Base-by-base conservation (phyloP, 805 yeast genomes). In the Candida fluviatilis region DNA sequence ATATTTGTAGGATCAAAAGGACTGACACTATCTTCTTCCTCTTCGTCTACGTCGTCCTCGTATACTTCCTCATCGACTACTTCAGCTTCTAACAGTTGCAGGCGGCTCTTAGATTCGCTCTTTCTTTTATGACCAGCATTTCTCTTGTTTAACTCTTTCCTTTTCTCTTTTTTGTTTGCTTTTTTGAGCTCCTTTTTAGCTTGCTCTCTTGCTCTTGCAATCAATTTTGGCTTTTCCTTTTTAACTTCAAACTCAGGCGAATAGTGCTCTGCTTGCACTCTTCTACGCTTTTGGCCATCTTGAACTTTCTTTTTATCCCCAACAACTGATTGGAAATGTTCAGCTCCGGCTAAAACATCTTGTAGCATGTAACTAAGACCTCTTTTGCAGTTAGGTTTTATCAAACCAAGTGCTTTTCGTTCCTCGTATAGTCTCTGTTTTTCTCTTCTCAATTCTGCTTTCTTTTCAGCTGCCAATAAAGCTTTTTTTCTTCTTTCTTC, bases 1-100 rank as follows among this genome's bases (percentile, higher is more conserved):
- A 68, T 60, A 38, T 62, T 62, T 4, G 52, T 46, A 1, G 74
- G 74, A 42, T 64, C 70, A 46, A 50, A 68, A 2, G 69, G 69
- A 50, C 67, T 63, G n/a, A 54, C 47, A n/a, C 47, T 48, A 5
- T 54, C 60, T 18, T 52, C 55, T 14, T 57, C 65, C 3, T 47
- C 55, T 11, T 43, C 60, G 17, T 52, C 55, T 14, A 56, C 65
- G 3, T 47, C 55, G 8, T 43, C 48, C n/a, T 50, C 58, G 14
- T 37, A 42, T 21, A 36, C 43, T 8, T 36, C 43, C 24, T 21
- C 24, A 6, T 21, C 51, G 35, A 48, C 50, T 28, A 40, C 49
- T 15, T 48, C 37, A 32, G 42, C 44, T 29, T 25, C 24, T 27
- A n/a, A n/a, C n/a, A n/a, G n/a, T n/a, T n/a, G n/a, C n/a, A n/a